Evolutionary conservation across 192 early-diverging fungal genomes (phyloP).

Genomic region (Nowakowskiella sp.): DNA sequence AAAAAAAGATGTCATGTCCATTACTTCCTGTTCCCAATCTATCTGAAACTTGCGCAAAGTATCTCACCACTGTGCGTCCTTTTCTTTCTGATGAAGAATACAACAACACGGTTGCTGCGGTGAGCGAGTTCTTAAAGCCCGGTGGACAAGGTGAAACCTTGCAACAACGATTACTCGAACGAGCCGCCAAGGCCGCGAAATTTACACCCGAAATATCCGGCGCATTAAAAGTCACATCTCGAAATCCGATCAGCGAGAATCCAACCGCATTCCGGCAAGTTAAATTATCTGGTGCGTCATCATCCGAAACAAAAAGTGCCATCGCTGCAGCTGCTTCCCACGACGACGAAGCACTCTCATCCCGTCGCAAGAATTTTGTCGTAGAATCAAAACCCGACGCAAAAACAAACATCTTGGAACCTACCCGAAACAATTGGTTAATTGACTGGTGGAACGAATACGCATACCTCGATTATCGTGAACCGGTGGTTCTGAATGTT

Average conservation of each 20-base stretch:
- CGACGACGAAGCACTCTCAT: too few relatives aligned
- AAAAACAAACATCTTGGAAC: background rate
- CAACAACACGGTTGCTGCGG: constrained; percentile 50
- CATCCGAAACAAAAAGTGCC: background rate
- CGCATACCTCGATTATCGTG: constrained; percentile 80
- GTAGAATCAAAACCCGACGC: background rate
- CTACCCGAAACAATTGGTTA: background rate
- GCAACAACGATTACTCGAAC: constrained; percentile 53
- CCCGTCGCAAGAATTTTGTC: too few relatives aligned
- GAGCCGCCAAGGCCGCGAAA: background rate
- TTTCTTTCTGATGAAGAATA: constrained; percentile 56
- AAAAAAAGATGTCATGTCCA: too few relatives aligned
- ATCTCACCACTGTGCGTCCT: constrained; percentile 65
- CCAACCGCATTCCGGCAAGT: too few relatives aligned
- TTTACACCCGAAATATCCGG: background rate
- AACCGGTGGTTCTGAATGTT: constrained; percentile 92
- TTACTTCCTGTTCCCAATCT: constrained; percentile 81
- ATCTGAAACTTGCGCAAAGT: constrained; percentile 65
- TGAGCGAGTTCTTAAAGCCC: constrained; percentile 56
- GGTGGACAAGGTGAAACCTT: constrained; percentile 24
- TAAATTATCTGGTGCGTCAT: background rate
- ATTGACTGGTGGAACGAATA: constrained; percentile 1
- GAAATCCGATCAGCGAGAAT: background rate
- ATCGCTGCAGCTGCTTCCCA: background rate
- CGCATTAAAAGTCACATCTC: background rate